phyloP scores from a whole-genome alignment of 805 yeast species.

The Metschnikowia anglica region DNA sequence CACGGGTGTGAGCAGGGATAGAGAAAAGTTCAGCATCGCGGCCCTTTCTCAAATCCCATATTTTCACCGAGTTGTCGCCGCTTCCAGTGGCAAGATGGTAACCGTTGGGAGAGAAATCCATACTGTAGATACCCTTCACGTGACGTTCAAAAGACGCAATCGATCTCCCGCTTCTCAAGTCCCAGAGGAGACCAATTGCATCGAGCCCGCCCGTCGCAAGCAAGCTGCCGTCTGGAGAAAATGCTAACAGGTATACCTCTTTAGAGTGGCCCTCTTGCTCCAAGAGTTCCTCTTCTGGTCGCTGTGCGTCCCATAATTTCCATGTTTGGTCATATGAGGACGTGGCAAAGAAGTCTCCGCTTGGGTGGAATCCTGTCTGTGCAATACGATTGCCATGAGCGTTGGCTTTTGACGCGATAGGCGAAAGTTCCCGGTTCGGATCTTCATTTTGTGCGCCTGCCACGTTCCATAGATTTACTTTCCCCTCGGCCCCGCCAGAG shows the following conservation, averaged over 20 bases:
- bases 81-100: constrained; percentile 77
- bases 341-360: constrained; percentile 53
- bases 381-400: constrained; percentile 56
- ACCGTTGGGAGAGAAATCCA: constrained; percentile 79
- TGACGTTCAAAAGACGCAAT: constrained; percentile 65
- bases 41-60: constrained; percentile 77
- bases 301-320: constrained; percentile 78
- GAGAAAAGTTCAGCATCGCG: constrained; percentile 41
- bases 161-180: constrained; percentile 71
- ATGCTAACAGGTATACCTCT: constrained; percentile 59
- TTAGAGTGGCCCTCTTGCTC: constrained; percentile 86
- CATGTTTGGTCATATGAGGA: constrained; percentile 86
- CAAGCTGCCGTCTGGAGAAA: constrained; percentile 78
- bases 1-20: constrained; percentile 72
- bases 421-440: constrained; percentile 11
- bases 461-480: constrained; percentile 31
- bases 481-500: constrained; percentile 43
- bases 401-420: constrained; percentile 18
- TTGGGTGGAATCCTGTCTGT: constrained; percentile 64
- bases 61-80: constrained; percentile 73
- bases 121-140: constrained; percentile 62
- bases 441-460: not conserved
- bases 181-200: constrained; percentile 77
- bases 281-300: constrained; percentile 41
- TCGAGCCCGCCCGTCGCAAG: constrained; percentile 79